These are phyloP conservation scores for Coprinellus aureogranulatus DNA, from an alignment of 768 basidiomycete genomes.

Conservation along the genomic window DNA sequence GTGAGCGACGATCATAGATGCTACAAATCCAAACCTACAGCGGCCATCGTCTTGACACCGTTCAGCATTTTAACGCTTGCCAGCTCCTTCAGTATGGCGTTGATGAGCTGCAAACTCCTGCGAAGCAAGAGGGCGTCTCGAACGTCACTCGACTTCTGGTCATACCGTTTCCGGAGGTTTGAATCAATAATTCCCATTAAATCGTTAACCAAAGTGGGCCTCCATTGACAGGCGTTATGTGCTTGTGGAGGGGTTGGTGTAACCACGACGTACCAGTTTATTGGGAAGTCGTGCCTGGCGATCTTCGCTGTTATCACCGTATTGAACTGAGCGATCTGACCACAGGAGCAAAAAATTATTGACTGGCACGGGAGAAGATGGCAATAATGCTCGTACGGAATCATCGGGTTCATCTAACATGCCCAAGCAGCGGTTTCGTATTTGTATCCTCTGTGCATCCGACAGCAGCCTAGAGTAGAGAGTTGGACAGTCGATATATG, in stretches of 20 bases:
- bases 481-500: conserved; percentile 3
- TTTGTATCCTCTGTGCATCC: conserved; percentile 63
- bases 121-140: conserved; percentile 50
- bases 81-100: conserved; percentile 68
- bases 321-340: conserved; percentile 77
- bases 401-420: conserved; percentile 80
- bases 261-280: conserved; percentile 53
- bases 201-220: conserved; percentile 58
- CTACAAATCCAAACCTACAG: conserved; percentile 36
- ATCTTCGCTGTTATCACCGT: conserved; percentile 73
- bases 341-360: conserved; percentile 1
- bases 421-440: conserved; percentile 60
- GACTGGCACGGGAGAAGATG: conserved; percentile 7
- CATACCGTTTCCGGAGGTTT: conserved; percentile 50
- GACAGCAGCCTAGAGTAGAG: conserved; percentile 53
- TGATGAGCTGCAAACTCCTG: conserved; percentile 62
- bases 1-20: neutral
- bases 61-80: conserved; percentile 65
- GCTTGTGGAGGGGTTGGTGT: neutral
- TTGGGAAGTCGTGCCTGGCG: conserved; percentile 74
- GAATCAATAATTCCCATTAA: conserved; percentile 56
- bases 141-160: conserved; percentile 38
- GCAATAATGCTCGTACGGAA: conserved; percentile 39
- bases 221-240: conserved; percentile 21
- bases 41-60: conserved; percentile 64